phyloP scores from a whole-genome alignment of 2,329 filamentous ascomycete genomes.

The Pyrenophora graminea region DNA sequence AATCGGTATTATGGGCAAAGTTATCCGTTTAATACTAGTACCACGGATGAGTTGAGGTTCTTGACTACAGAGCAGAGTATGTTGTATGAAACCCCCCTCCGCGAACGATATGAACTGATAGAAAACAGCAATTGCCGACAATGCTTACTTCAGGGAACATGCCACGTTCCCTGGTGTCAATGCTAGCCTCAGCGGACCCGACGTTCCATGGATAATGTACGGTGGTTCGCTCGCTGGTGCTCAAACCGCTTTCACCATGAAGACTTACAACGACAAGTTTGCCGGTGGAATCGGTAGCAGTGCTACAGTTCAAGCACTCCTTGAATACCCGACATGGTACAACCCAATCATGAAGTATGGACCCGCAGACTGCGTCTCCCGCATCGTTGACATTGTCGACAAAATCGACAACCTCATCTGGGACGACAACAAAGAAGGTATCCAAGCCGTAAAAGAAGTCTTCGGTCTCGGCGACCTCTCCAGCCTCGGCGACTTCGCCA shows the following conservation, averaged over 20 bases:
- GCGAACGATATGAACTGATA: neutral
- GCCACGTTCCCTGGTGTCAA: slow-evolving; percentile 53
- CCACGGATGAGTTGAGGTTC: slow-evolving; percentile 56
- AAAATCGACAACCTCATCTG: slow-evolving; percentile 55
- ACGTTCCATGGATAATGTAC: slow-evolving; percentile 54
- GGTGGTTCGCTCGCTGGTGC: slow-evolving; percentile 52
- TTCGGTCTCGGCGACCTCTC: slow-evolving; percentile 54
- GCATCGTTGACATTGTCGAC: slow-evolving; percentile 55
- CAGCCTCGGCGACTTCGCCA: slow-evolving; percentile 54
- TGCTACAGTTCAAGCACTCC: slow-evolving; percentile 48
- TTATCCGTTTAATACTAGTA: slow-evolving; percentile 54
- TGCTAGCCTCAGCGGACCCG: slow-evolving; percentile 49
- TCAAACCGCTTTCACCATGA: slow-evolving; percentile 53
- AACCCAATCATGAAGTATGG: slow-evolving; percentile 55
- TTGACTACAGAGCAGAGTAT: slow-evolving; percentile 56
- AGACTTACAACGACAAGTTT: slow-evolving; percentile 51
- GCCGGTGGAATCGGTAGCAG: slow-evolving; percentile 57
- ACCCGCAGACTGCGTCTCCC: slow-evolving; percentile 55
- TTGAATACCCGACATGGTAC: slow-evolving; percentile 57
- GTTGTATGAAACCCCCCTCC: neutral
- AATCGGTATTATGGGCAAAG: slow-evolving; percentile 58
- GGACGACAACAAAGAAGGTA: slow-evolving; percentile 49
- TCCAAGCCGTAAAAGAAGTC: slow-evolving; percentile 53
- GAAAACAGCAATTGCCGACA: slow-evolving; percentile 53
- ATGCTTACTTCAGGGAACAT: slow-evolving; percentile 57